Evolutionary conservation across 805 yeast species (phyloP).

Genomic region (Kuraishia molischiana): DNA sequence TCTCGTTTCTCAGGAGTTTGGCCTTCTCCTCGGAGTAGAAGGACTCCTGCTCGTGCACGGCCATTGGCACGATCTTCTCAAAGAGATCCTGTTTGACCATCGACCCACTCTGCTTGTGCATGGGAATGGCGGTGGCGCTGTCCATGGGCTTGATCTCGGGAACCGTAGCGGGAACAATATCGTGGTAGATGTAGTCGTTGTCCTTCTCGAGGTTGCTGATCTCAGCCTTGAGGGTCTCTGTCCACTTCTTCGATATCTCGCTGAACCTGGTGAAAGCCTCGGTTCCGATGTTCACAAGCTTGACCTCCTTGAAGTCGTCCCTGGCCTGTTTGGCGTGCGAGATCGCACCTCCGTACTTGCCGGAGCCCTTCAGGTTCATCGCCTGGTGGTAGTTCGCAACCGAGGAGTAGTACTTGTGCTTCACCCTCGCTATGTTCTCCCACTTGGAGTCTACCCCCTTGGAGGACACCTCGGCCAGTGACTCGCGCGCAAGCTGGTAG

Average conservation of each 20-base stretch:
- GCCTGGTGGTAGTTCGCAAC: slow-evolving; percentile 55
- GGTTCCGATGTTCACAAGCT: slow-evolving; percentile 10
- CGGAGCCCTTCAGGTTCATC: slow-evolving; percentile 37
- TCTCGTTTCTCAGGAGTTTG: slow-evolving; percentile 57
- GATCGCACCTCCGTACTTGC: slow-evolving; percentile 69
- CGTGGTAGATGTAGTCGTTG: slow-evolving; percentile 86
- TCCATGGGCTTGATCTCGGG: slow-evolving; percentile 62
- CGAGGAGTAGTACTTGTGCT: slow-evolving; percentile 45
- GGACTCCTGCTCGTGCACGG: slow-evolving; percentile 80
- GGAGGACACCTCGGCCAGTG: slow-evolving; percentile 26
- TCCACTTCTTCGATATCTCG: slow-evolving; percentile 18
- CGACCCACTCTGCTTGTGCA: slow-evolving; percentile 38
- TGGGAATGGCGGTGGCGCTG: slow-evolving; percentile 51
- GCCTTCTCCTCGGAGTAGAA: slow-evolving; percentile 88
- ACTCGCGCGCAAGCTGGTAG: slow-evolving; percentile 42
- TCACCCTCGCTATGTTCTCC: slow-evolving; percentile 39
- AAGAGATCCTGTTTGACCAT: slow-evolving; percentile 49
- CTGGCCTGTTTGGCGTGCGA: slow-evolving; percentile 48
- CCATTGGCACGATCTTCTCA: slow-evolving; percentile 73
- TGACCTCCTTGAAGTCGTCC: slow-evolving; percentile 20
- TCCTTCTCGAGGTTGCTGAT: slow-evolving; percentile 51
- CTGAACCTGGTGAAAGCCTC: slow-evolving; percentile 15
- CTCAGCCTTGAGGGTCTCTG: slow-evolving; percentile 14
- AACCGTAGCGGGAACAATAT: slow-evolving; percentile 54
- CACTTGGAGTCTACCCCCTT: slow-evolving; percentile 29